Conservation (phyloP, 805 yeast genomes). For the Starmerella cellae region DNA sequence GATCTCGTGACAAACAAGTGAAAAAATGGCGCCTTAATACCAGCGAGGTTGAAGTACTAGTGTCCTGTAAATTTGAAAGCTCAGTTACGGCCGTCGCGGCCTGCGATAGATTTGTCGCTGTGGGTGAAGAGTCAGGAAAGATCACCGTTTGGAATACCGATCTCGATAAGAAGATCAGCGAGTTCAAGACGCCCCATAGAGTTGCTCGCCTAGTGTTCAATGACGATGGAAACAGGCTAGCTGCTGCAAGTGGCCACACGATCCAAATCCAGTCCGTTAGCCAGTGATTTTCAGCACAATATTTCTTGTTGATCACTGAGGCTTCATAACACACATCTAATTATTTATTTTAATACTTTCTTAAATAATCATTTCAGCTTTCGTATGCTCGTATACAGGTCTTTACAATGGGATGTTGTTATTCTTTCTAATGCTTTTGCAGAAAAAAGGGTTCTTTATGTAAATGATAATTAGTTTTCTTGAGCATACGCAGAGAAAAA, state of each 20-base stretch:
- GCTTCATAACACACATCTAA: no score
- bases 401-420: no score
- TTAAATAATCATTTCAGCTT: no score
- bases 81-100: conserved; percentile 21
- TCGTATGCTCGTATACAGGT: no score
- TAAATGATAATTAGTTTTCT: no score
- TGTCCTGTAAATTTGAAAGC: conserved; percentile 5
- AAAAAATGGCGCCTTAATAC: conserved; percentile 29
- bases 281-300: not conserved
- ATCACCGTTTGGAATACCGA: conserved; percentile 1
- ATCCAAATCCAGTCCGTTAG: not conserved
- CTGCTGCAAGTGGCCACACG: conserved; percentile 3
- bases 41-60: conserved; percentile 14
- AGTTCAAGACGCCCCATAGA: conserved; percentile 13
- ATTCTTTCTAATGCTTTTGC: no score
- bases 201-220: conserved; percentile 13
- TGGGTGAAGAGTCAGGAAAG: conserved; percentile 21
- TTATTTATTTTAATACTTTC: no score
- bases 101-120: conserved; percentile 2
- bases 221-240: conserved; percentile 7
- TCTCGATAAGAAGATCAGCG: not conserved
- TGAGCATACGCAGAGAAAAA: no score
- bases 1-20: conserved; percentile 70
- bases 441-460: no score
- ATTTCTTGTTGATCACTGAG: no score